Evolutionary conservation across 129 eudicot species (phyloP).

Genomic region (Chrysanthemum lavandulifolium): DNA sequence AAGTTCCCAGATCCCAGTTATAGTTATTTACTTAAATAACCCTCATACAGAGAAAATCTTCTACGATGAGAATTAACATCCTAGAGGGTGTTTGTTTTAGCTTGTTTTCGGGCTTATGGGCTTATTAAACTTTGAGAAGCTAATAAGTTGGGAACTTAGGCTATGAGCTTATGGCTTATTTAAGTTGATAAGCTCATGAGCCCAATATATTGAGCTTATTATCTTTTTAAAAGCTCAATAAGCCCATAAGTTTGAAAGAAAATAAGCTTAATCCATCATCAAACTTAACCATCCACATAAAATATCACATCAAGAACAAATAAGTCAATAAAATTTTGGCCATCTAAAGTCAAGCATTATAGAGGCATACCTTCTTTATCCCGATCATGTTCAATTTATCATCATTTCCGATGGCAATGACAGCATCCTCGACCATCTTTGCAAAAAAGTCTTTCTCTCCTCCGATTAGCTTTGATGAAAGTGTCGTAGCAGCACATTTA

Average conservation of each 20-base stretch:
- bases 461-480: conserved; percentile 92
- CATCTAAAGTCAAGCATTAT: neutral
- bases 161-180: too few relatives aligned
- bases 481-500: conserved; percentile 96
- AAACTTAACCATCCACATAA: neutral
- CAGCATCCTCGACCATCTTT: neutral
- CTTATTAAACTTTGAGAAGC: too few relatives aligned
- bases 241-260: too few relatives aligned
- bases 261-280: neutral
- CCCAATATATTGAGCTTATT: too few relatives aligned
- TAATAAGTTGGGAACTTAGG: too few relatives aligned
- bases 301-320: neutral
- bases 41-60: neutral
- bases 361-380: conserved; percentile 68
- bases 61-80: conserved; percentile 7
- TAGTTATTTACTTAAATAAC: neutral
- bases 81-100: neutral
- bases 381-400: conserved; percentile 77
- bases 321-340: conserved; percentile 1
- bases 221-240: too few relatives aligned
- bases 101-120: too few relatives aligned
- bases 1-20: too few relatives aligned
- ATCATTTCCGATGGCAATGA: too few relatives aligned
- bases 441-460: conserved; percentile 99
- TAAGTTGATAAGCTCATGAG: too few relatives aligned